A percentile compares a stretch with the other conserved stretches of the same genome.
Conservation (phyloP, 2,329 filamentous ascomycete genomes). For the Fusarium sp. region DNA sequence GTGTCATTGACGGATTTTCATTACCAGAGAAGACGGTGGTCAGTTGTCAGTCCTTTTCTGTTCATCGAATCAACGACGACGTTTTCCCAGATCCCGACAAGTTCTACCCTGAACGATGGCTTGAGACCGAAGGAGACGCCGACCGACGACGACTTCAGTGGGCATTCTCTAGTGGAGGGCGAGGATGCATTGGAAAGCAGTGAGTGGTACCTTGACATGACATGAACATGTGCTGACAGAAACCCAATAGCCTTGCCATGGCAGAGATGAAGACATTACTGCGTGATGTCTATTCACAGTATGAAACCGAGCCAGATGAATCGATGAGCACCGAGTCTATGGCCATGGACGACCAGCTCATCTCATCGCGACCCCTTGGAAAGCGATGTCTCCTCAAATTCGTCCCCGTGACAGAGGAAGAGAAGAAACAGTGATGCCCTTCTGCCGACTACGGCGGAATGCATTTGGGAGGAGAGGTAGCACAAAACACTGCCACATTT, state of each 20-base stretch:
- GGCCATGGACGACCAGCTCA: conserved; percentile 75
- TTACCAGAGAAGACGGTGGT: conserved; percentile 67
- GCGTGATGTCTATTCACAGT: conserved; percentile 71
- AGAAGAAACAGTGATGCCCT: background rate
- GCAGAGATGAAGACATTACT: conserved; percentile 77
- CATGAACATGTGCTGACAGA: background rate
- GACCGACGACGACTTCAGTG: conserved; percentile 74
- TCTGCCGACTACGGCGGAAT: background rate
- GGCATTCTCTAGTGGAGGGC: conserved; percentile 73
- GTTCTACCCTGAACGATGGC: conserved; percentile 88
- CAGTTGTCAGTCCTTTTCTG: conserved; percentile 71
- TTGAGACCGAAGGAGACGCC: conserved; percentile 78
- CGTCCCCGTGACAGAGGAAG: conserved; percentile 46
- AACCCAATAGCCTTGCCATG: conserved; percentile 62
- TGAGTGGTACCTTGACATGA: conserved; percentile 55
- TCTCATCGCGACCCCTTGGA: conserved; percentile 71
- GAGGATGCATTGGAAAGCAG: conserved; percentile 76
- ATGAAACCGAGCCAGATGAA: conserved; percentile 65
- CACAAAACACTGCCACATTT: background rate
- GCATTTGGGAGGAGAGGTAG: background rate
- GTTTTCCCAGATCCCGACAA: conserved; percentile 83
- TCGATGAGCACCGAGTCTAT: conserved; percentile 68
- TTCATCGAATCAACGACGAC: conserved; percentile 69
- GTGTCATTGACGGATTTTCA: conserved; percentile 66
- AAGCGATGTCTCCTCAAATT: conserved; percentile 70